Evolutionary conservation across 2,329 filamentous ascomycete genomes (phyloP).

Genomic region (Fusarium protoensiforme): DNA sequence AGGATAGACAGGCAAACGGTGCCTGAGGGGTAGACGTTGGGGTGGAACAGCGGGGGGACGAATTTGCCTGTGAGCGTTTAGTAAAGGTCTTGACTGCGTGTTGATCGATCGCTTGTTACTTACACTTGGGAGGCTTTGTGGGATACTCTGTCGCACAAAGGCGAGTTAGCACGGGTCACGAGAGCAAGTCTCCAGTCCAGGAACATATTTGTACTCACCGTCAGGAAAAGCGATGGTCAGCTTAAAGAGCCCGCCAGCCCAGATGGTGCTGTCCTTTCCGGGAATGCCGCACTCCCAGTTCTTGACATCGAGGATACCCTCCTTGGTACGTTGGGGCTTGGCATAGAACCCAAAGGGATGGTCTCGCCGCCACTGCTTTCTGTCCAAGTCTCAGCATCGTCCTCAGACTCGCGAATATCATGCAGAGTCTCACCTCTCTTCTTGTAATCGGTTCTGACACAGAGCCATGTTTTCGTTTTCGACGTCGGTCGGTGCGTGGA

Average conservation of each 20-base stretch:
- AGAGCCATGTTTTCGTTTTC: conserved; percentile 74
- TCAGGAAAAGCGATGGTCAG: conserved; percentile 93
- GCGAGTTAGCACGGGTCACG: conserved; percentile 21
- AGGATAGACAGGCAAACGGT: conserved; percentile 97
- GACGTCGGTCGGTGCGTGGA: neutral
- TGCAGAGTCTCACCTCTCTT: conserved; percentile 76
- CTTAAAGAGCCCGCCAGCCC: conserved; percentile 98
- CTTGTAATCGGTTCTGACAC: conserved; percentile 86
- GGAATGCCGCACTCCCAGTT: conserved; percentile 97
- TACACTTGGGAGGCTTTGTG: conserved; percentile 98
- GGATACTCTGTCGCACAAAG: conserved; percentile 79
- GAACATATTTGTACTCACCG: conserved; percentile 65
- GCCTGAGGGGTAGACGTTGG: conserved; percentile 97
- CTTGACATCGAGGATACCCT: conserved; percentile 91
- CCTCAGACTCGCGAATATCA: neutral
- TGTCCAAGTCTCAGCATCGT: conserved; percentile 52
- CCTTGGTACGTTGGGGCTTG: conserved; percentile 81
- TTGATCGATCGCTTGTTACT: conserved; percentile 47
- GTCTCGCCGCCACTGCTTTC: conserved; percentile 96
- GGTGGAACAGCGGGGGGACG: conserved; percentile 93
- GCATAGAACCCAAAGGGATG: conserved; percentile 99
- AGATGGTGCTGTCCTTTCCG: conserved; percentile 95
- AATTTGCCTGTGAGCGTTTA: conserved; percentile 80
- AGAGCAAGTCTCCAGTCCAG: neutral
- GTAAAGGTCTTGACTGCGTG: neutral